Conservation (phyloP, 192 early-diverging fungal genomes). For the Coemansia sp. region DNA sequence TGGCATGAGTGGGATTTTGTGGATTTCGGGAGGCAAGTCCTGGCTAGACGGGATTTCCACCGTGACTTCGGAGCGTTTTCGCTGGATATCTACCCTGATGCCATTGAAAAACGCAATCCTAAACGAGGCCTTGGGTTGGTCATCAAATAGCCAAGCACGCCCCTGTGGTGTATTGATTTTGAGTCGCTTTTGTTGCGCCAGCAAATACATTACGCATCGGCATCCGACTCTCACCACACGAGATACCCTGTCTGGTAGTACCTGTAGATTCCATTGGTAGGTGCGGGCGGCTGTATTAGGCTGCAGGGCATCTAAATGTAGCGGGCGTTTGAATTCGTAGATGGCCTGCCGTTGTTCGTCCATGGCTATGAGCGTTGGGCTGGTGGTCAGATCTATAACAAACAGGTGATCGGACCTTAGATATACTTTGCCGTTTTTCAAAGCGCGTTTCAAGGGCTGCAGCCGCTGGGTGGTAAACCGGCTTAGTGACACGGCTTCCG, state of each 20-base stretch:
- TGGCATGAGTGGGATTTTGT: slow-evolving; percentile 29
- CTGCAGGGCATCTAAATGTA: slow-evolving; percentile 9
- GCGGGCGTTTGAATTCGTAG: slow-evolving; percentile 27
- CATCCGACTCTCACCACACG: slow-evolving; percentile 54
- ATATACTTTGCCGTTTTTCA: slow-evolving; percentile 44
- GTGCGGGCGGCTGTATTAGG: slow-evolving; percentile 4
- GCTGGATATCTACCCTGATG: slow-evolving; percentile 54
- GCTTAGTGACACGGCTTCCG: slow-evolving; percentile 6
- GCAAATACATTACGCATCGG: slow-evolving; percentile 58
- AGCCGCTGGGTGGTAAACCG: slow-evolving; percentile 24
- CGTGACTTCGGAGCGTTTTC: slow-evolving; percentile 24
- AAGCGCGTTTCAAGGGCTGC: slow-evolving; percentile 24
- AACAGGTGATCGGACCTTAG: slow-evolving; percentile 28
- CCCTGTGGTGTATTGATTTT: slow-evolving; percentile 73
- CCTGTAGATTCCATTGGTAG: slow-evolving; percentile 22
- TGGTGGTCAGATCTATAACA: slow-evolving; percentile 28
- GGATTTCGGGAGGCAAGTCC: slow-evolving; percentile 53
- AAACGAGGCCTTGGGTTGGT: slow-evolving; percentile 63
- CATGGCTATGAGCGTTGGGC: slow-evolving; percentile 15
- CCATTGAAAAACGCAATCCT: slow-evolving; percentile 68
- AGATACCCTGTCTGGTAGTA: slow-evolving; percentile 28
- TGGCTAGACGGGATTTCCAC: slow-evolving; percentile 54
- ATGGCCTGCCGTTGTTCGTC: slow-evolving; percentile 14
- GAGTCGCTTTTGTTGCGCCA: slow-evolving; percentile 67
- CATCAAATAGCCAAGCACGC: slow-evolving; percentile 68